phyloP scores from a whole-genome alignment of 2,329 filamentous ascomycete genomes.

The Penicillium polonicum region DNA sequence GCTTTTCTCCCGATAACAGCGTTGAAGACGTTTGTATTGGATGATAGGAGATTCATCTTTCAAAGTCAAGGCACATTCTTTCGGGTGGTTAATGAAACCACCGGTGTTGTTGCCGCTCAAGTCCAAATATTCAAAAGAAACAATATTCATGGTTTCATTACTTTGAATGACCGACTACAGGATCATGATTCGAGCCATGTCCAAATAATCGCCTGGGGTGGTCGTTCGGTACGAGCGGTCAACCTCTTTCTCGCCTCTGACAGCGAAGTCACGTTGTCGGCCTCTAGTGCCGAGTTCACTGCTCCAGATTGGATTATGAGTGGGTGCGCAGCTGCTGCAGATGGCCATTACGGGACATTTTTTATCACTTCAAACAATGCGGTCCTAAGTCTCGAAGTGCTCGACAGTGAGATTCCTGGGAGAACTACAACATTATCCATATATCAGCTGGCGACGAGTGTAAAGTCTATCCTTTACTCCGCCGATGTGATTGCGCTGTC shows the following conservation, averaged over 20 bases:
- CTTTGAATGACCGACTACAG: slow-evolving; percentile 22
- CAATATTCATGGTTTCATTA: slow-evolving; percentile 41
- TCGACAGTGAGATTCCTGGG: slow-evolving; percentile 14
- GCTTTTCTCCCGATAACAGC: slow-evolving; percentile 46
- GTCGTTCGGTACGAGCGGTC: slow-evolving; percentile 53
- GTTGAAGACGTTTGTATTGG: slow-evolving; percentile 34
- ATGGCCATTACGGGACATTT: slow-evolving; percentile 47
- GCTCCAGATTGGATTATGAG: slow-evolving; percentile 78
- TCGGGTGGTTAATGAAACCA: slow-evolving; percentile 34
- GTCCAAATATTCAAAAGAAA: slow-evolving; percentile 38
- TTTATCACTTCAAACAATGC: slow-evolving; percentile 88
- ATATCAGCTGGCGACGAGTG: slow-evolving; percentile 48
- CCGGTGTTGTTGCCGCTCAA: slow-evolving; percentile 30
- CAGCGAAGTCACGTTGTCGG: slow-evolving; percentile 29
- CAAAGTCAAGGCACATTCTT: slow-evolving; percentile 42
- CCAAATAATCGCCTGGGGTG: slow-evolving; percentile 66
- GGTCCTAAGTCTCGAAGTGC: slow-evolving; percentile 54
- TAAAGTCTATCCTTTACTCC: slow-evolving; percentile 83
- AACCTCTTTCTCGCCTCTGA: slow-evolving; percentile 21
- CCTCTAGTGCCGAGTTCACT: slow-evolving; percentile 43
- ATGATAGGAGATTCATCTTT: slow-evolving; percentile 32
- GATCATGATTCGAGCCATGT: slow-evolving; percentile 13
- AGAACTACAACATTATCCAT: slow-evolving; percentile 29
- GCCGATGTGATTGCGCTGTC: slow-evolving; percentile 69
- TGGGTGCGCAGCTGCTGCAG: slow-evolving; percentile 46